Evolutionary conservation across 345 rosid species (phyloP).

Genomic region (Clausena lansium): DNA sequence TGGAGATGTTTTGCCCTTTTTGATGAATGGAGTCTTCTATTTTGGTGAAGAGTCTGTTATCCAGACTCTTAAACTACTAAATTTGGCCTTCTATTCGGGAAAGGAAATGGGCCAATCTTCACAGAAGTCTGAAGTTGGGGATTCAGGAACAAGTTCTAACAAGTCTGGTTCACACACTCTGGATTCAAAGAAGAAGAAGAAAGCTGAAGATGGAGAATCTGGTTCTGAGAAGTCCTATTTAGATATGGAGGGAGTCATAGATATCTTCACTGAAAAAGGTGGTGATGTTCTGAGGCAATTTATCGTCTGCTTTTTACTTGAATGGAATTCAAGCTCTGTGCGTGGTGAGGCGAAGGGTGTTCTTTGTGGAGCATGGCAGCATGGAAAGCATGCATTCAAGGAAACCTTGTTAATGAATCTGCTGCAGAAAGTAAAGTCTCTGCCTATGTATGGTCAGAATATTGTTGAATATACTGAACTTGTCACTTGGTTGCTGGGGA

Average conservation of each 20-base stretch:
- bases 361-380: constrained; percentile 95
- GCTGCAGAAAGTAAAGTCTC: constrained; percentile 61
- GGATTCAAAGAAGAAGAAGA: constrained; percentile 93
- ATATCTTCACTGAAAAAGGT: constrained; percentile 69
- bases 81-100: constrained; percentile 86
- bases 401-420: constrained; percentile 67
- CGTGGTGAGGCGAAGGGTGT: constrained; percentile 89
- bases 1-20: constrained; percentile 75
- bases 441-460: constrained; percentile 96
- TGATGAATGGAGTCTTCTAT: constrained; percentile 73
- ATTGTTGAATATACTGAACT: constrained; percentile 93
- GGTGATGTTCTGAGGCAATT: constrained; percentile 82
- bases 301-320: constrained; percentile 85
- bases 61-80: constrained; percentile 86
- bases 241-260: constrained; percentile 87
- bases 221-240: constrained; percentile 73
- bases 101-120: constrained; percentile 64
- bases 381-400: constrained; percentile 77
- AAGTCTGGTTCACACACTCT: constrained; percentile 59
- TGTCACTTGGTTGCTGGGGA: constrained; percentile 74
- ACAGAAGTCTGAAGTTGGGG: constrained; percentile 72
- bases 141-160: constrained; percentile 53
- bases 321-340: constrained; percentile 94
- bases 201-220: constrained; percentile 87
- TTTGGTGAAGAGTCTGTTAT: constrained; percentile 91